Percentiles rank a stretch among this genome's conserved stretches.
Evolutionary conservation across 345 rosid species (phyloP).

Genomic region (Dipteronia sinensis): DNA sequence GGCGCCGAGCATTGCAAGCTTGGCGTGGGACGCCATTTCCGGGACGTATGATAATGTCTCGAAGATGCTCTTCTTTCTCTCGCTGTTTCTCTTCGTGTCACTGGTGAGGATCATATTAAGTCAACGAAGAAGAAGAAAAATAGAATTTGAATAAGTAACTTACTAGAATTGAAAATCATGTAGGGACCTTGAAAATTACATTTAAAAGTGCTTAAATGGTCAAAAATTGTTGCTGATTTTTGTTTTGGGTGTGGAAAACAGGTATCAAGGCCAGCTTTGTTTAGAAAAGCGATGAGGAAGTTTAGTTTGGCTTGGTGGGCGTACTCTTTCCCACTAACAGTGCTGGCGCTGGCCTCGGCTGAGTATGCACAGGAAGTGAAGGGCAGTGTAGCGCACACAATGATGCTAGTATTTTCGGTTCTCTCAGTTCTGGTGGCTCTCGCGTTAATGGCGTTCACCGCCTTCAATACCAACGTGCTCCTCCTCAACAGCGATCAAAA

Average conservation of each 20-base stretch:
- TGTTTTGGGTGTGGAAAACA: background rate
- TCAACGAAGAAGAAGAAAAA: slow-evolving; percentile 8
- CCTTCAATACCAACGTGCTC: slow-evolving; percentile 11
- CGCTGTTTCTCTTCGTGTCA: slow-evolving; percentile 38
- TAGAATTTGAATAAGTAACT: slow-evolving; percentile 15
- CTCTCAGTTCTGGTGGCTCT: slow-evolving; percentile 37
- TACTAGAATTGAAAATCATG: background rate
- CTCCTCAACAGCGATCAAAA: background rate
- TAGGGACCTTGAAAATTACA: background rate
- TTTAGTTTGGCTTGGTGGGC: slow-evolving; percentile 50
- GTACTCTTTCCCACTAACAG: slow-evolving; percentile 43
- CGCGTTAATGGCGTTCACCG: slow-evolving; percentile 27
- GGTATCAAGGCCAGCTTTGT: slow-evolving; percentile 37
- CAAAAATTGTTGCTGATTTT: background rate
- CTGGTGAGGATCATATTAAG: slow-evolving; percentile 28
- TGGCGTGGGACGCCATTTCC: slow-evolving; percentile 36
- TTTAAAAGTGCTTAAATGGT: background rate
- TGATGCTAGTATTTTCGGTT: slow-evolving; percentile 31
- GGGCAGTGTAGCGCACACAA: slow-evolving; percentile 24
- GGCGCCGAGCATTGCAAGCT: slow-evolving; percentile 36
- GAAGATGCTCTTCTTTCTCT: slow-evolving; percentile 43
- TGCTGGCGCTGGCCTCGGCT: slow-evolving; percentile 36
- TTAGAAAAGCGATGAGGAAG: slow-evolving; percentile 45
- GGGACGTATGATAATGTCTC: slow-evolving; percentile 31
- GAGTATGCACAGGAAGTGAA: slow-evolving; percentile 38